Conservation (phyloP, 176 grass and related monocot species). For the Lolium multiflorum region DNA sequence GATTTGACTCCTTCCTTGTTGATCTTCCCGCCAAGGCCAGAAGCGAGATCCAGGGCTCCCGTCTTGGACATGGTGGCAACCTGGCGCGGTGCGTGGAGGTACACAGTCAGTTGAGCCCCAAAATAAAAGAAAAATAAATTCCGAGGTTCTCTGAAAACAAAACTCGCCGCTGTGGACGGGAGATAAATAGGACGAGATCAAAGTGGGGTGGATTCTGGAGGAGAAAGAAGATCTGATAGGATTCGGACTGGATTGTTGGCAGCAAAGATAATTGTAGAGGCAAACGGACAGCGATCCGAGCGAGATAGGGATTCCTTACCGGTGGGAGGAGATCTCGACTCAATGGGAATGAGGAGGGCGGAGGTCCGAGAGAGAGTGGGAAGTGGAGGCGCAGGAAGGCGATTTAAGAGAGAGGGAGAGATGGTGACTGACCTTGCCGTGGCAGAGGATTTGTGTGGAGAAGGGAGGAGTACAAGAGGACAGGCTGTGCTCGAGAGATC, state of each 20-base stretch:
- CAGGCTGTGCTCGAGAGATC: background rate
- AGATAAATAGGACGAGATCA: background rate
- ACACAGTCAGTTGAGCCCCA: background rate
- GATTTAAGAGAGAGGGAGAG: background rate
- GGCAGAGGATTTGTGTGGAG: background rate
- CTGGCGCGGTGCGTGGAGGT: background rate
- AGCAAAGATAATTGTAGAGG: background rate
- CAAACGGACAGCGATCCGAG: background rate
- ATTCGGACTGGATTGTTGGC: background rate
- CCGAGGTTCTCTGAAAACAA: background rate
- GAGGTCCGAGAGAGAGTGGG: background rate
- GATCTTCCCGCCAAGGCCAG: constrained; percentile 67
- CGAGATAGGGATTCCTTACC: background rate
- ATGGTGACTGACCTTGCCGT: too few relatives aligned
- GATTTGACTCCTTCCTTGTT: constrained; percentile 62
- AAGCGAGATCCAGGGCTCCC: constrained; percentile 67
- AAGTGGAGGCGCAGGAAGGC: background rate
- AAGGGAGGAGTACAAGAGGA: background rate
- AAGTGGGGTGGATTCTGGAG: background rate
- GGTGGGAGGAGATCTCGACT: background rate
- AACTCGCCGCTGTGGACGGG: background rate
- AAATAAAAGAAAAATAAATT: background rate
- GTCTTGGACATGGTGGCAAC: constrained; percentile 53
- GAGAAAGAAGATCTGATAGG: background rate
- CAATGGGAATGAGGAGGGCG: background rate